Conservation (phyloP, 2,329 filamentous ascomycete genomes). For the Paraconiothyrium brasiliense region DNA sequence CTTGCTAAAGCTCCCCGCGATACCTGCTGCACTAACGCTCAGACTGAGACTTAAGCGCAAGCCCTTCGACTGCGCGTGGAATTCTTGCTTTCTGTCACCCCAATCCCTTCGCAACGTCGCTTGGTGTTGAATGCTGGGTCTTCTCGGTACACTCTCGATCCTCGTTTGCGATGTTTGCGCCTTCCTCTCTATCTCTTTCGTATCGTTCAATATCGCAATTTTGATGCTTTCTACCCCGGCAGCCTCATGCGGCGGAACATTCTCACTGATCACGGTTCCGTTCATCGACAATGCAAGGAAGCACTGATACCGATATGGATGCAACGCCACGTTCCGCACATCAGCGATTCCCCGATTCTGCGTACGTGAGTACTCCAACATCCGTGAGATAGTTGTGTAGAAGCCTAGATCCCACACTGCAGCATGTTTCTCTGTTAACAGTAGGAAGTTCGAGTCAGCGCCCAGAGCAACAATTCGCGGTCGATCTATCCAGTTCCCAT, state of each 20-base stretch:
- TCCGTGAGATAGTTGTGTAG: constrained; percentile 30
- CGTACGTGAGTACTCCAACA: constrained; percentile 32
- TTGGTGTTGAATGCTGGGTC: constrained; percentile 30
- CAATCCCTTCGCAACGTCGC: constrained; percentile 38
- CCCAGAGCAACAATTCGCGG: constrained; percentile 46
- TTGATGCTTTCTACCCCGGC: constrained; percentile 31
- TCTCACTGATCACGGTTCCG: constrained; percentile 36
- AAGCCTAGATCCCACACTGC: constrained; percentile 40
- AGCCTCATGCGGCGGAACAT: constrained; percentile 37
- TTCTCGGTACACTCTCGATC: constrained; percentile 16
- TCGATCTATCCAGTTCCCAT: constrained; percentile 41
- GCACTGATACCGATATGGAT: constrained; percentile 43
- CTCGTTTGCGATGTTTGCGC: constrained; percentile 14
- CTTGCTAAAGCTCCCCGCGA: constrained; percentile 25
- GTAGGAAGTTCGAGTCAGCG: constrained; percentile 37
- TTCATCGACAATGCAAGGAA: constrained; percentile 37
- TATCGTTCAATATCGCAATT: constrained; percentile 24
- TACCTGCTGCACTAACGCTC: constrained; percentile 36
- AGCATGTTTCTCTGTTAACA: constrained; percentile 41
- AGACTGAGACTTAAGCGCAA: constrained; percentile 44
- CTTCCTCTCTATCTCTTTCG: constrained; percentile 8
- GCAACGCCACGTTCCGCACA: constrained; percentile 33
- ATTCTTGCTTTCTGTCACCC: constrained; percentile 35
- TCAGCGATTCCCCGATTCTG: constrained; percentile 31
- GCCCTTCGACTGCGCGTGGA: constrained; percentile 38